phyloP scores from a whole-genome alignment of 2,329 filamentous ascomycete species.

The Fusarium foetens region DNA sequence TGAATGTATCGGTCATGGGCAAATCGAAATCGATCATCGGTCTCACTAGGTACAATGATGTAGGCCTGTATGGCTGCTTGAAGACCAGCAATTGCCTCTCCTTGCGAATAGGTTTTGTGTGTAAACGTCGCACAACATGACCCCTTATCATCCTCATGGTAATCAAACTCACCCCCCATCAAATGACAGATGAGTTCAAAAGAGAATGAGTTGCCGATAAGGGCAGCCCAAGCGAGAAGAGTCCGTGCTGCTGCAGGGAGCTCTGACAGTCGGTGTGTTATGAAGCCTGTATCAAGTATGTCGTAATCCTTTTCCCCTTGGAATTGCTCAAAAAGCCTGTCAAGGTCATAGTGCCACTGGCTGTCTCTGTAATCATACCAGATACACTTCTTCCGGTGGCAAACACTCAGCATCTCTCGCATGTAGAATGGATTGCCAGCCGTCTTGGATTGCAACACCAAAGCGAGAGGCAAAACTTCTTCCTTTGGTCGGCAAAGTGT shows the following conservation, averaged over 20 bases:
- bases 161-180: conserved; percentile 78
- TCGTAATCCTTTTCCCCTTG: conserved; percentile 81
- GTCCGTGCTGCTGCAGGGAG: conserved; percentile 78
- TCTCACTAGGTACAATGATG: conserved; percentile 82
- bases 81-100: conserved; percentile 79
- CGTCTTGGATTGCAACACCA: conserved; percentile 89
- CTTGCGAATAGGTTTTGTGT: conserved; percentile 63
- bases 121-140: conserved; percentile 37
- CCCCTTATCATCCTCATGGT: conserved; percentile 59
- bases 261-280: conserved; percentile 80
- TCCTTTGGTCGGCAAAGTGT: conserved; percentile 80
- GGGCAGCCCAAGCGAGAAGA: conserved; percentile 85
- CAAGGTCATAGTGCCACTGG: conserved; percentile 85
- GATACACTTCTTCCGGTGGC: conserved; percentile 86
- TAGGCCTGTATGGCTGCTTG: conserved; percentile 83
- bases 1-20: conserved; percentile 88
- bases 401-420: conserved; percentile 87
- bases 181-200: conserved; percentile 83
- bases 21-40: conserved; percentile 88
- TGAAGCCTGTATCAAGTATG: conserved; percentile 83
- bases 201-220: conserved; percentile 84
- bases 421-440: conserved; percentile 92
- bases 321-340: conserved; percentile 87
- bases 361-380: conserved; percentile 90
- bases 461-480: conserved; percentile 79